Evolutionary conservation across 306 rosid species (phyloP).

Genomic region (Luffa acutangula): DNA sequence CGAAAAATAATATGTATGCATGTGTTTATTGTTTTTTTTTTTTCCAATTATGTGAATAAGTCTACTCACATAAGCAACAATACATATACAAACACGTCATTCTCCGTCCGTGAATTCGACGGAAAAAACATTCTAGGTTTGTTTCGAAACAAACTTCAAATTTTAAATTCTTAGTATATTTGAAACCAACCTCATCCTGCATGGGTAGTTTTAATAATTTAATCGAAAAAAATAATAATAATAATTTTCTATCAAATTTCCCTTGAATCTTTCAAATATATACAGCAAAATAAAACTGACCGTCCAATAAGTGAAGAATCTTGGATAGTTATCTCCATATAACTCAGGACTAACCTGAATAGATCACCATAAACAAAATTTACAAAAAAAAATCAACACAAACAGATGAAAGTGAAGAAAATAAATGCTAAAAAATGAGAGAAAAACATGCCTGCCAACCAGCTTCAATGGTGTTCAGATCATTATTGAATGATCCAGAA

Average conservation of each 20-base stretch:
- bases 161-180: too few relatives aligned
- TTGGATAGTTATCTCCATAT: conserved; percentile 88
- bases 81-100: too few relatives aligned
- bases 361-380: not conserved
- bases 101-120: too few relatives aligned
- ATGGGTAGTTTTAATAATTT: too few relatives aligned
- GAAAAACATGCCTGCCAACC: conserved; percentile 89
- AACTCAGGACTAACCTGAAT: conserved; percentile 91
- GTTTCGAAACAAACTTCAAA: too few relatives aligned
- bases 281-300: conserved; percentile 32
- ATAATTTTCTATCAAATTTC: not conserved
- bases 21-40: too few relatives aligned
- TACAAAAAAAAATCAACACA: not conserved
- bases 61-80: too few relatives aligned
- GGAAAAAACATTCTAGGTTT: too few relatives aligned
- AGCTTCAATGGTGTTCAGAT: conserved; percentile 93
- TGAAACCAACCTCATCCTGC: too few relatives aligned
- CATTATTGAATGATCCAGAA: conserved; percentile 86
- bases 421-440: not conserved
- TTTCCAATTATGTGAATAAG: too few relatives aligned
- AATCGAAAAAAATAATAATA: not conserved
- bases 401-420: not conserved
- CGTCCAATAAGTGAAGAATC: conserved; percentile 98
- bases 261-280: not conserved
- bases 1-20: too few relatives aligned